Evolutionary conservation across 306 rosid genomes (phyloP), one percentile per base, ranked within the genome.

Genomic region (Dalbergia cochinchinensis): DNA sequence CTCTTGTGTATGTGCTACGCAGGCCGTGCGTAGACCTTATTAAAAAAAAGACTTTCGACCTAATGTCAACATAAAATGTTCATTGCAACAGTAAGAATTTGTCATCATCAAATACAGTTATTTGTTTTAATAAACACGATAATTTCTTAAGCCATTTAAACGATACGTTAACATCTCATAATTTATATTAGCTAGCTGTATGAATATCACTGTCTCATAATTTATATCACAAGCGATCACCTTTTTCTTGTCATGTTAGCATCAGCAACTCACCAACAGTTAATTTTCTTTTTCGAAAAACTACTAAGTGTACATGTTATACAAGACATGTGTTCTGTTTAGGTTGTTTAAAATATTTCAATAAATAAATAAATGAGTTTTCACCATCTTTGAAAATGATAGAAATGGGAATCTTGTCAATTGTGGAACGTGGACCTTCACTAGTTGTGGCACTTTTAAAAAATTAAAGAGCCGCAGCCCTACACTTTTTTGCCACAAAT

Each of bases 371-470:
- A 37, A 20, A 9, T 37, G 57, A 70, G 58, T 22, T 63, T 55
- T 1, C 12, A 51, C 41, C 35, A 53, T 19, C 22, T 69, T 69
- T 18, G 64, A 58, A 79, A 78, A 34, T 39, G 61, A 35, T 74
- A 77, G 42, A 51, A 74, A 31, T 57, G 70, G 64, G 71, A 73
- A 79, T 74, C 63, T 18, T 53, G n/a, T 53, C 9, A 35, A 68
- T 37, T 35, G 65, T 42, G 69, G 69, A 80, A 47, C 44, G 42
- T 54, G 75, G 84, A 74, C 70, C 83, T 80, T 73, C 55, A 41
- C 62, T 47, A 65, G 41, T 55, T 57, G 63, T 65, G 55, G 47
- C 20, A 64, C 76, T 81, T 74, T 65, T 7, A 18, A 44, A 19
- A 66, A 54, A 54, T 22, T 65, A 20, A 73, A 57, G 48, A 65